Base-by-base conservation (phyloP, 2,329 filamentous ascomycete genomes). In the Xylariomycetidae sp. region DNA sequence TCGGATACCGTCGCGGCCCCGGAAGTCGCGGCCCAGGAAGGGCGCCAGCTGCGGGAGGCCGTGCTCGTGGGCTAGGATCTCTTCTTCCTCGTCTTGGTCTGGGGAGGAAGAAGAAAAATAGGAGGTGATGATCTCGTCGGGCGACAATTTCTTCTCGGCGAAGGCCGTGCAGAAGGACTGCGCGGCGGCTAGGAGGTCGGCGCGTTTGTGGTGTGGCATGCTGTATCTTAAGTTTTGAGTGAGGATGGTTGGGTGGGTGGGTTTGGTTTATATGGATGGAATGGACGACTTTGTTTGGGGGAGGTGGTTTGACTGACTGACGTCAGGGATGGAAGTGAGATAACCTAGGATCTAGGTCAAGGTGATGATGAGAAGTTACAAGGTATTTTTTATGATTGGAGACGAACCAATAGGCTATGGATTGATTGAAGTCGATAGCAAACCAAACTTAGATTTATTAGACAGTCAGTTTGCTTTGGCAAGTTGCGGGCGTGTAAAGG, bases 21-120 rank as follows among this genome's bases (percentile, higher is more conserved):
- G 39, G 37, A 53, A 61, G 15, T 51, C 42, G 1, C 57, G 53
- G 2, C 58, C 59, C 1, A 63, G 42, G 29, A 62, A 62, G 9
- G 58, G 57, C 3, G 56, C 54, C 1, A 62, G 50, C n/a, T 43
- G 41, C 6, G 48, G 37, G 2, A 56, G 45, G 2, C 59, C 59
- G 43, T 63, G 58, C 32, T 63, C 59, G 41, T 44, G 46, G 27
- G 57, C 52, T 1, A 50, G 19, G 15, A 54, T 46, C 13, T 40
- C 30, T n/a, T 19, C 9, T 5, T 20, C 11, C 5, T 35, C 16
- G 14, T 16, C 18, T 15, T 14, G 17, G 11, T 16, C 12, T 3
- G 14, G 16, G 11, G n/a, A 16, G 6, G 30, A 15, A 17, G 25
- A 28, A 4, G 16, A 25, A 19, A 15, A 14, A 1, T 37, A 38